Base-by-base conservation (phyloP, 345 rosid species). In the Durio zibethinus region DNA sequence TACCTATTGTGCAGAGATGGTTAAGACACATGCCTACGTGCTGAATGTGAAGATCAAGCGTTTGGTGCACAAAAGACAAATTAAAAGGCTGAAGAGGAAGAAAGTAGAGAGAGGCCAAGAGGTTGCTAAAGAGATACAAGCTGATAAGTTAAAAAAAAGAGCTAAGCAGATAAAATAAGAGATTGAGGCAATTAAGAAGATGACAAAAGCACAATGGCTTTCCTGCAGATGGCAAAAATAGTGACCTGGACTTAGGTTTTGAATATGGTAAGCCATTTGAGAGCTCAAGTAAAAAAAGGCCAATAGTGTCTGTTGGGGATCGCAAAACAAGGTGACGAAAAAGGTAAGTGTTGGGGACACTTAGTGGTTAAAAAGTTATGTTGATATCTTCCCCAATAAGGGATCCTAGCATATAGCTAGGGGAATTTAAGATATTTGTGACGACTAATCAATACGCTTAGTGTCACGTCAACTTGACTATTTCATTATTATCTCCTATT, bases 1-100 rank as follows among this genome's bases (percentile, higher is more conserved):
- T 1, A 94, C 93, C 82, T 92, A 93, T 80, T 92, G 89, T n/a
- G 95, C 97, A 0, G 92, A 96, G 86, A 93, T 93, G 98, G 91
- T 89, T 76, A 96, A 93, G 79, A 80, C 93, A 0, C 97, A 96
- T 81, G 56, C 83, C 11, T 95, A 93, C 74, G 92, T 93, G 97
- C 91, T 77, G 87, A 93, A 92, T 70, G 94, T 93, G 76, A 96
- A 92, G 90, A 79, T 87, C n/a, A 78, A 84, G 81, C 95, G 92
- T 74, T 53, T 90, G 83, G 72, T 88, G 0, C 93, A 90, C 86
- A 91, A 88, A 91, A 92, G 72, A 75, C 85, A 81, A 81, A 90
- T 87, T 2, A 90, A 91, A 98, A 93, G 85, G 81, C 97, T 4
- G 93, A 93, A 74, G 97, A 96, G 89, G 99, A 72, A 91, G 82